Base-by-base conservation (phyloP, 2,329 filamentous ascomycete species). In the Phyllachora maydis region DNA sequence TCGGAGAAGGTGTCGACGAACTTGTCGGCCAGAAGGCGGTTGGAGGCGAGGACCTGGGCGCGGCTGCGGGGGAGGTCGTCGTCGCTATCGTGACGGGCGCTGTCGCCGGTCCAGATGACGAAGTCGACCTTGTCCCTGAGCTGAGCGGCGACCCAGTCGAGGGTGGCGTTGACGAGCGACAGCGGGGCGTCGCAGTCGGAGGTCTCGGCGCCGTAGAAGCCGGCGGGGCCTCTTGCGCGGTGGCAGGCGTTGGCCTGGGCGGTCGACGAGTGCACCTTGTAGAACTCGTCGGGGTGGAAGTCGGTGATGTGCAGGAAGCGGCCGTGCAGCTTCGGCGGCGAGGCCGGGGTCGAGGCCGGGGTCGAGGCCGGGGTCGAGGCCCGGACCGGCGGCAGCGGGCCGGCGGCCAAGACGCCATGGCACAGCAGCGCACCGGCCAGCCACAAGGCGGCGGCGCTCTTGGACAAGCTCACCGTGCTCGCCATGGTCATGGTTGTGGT, bases 51-150 rank as follows among this genome's bases (percentile, higher is more conserved):
- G n/a, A 98, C 72, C 42, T 92, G 70, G 19, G 62, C 55, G 19
- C 69, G 59, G 18, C 60, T 77, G 33, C 88, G 74, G 8, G 85
- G 85, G 16, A 77, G 57, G 22, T 63, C 49, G 43, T 85, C 76
- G 42, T 92, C 82, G 44, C 74, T 85, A 46, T 92, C 83, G 47
- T 93, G 82, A 32, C 82, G 66, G 11, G 77, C 79, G 16, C 75
- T 85, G 46, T 93, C 82, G 33, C 82, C 82, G 2, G 83, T 92
- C 82, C 82, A 92, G 23, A 92, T 55, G 23, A 92, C 71, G 42
- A 93, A 93, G 45, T 93, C 82, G 32, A 93, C 62, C 4, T 70
- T 50, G 41, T 83, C 74, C 40, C 65, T 73, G 28, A 92, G 41
- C 37, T 91, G 72, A 20, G 69, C 61, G 21, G 67, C 57, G 24